These are phyloP conservation scores for Trichoderma virens DNA, from an alignment of 495 filamentous ascomycete genomes.

Conservation along the genomic window DNA sequence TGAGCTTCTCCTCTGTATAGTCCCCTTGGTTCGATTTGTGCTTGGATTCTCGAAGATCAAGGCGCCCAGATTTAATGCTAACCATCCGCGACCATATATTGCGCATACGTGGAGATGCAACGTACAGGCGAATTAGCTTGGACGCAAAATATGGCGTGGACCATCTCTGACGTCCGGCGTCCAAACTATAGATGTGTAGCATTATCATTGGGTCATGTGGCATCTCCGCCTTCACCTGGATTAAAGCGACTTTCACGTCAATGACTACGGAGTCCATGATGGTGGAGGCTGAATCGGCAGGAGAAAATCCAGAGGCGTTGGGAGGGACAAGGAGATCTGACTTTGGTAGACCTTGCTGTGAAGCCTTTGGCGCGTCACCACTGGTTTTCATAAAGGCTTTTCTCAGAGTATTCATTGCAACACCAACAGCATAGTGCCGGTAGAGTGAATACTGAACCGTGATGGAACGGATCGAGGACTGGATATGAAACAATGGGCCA, in stretches of 20 bases:
- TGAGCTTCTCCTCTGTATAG: slow-evolving; percentile 65
- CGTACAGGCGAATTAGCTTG: slow-evolving; percentile 73
- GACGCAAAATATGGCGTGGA: slow-evolving; percentile 68
- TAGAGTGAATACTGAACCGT: slow-evolving; percentile 88
- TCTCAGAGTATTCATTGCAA: slow-evolving; percentile 68
- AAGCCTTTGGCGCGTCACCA: slow-evolving; percentile 21
- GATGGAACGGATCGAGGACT: slow-evolving; percentile 69
- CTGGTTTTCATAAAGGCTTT: slow-evolving; percentile 58
- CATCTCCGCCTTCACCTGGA: slow-evolving; percentile 84
- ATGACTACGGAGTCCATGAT: slow-evolving; percentile 63
- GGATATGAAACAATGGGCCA: slow-evolving; percentile 80
- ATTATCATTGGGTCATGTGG: slow-evolving; percentile 83
- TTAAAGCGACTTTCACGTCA: slow-evolving; percentile 67
- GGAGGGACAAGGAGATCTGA: slow-evolving; percentile 28
- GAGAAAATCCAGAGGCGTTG: slow-evolving; percentile 20
- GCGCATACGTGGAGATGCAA: slow-evolving; percentile 72
- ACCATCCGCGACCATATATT: slow-evolving; percentile 77
- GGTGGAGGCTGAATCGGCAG: slow-evolving; percentile 23
- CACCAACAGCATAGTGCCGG: slow-evolving; percentile 81
- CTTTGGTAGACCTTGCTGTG: slow-evolving; percentile 16
- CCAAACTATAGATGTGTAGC: slow-evolving; percentile 74
- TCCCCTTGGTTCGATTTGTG: slow-evolving; percentile 53
- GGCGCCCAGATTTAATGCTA: slow-evolving; percentile 68
- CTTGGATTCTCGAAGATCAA: slow-evolving; percentile 71
- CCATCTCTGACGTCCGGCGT: slow-evolving; percentile 80